Evolutionary conservation across 1,284 basidiomycete species (phyloP), one percentile per base, ranked within the genome.

Genomic region (Cutaneotrichosporon sp.): DNA sequence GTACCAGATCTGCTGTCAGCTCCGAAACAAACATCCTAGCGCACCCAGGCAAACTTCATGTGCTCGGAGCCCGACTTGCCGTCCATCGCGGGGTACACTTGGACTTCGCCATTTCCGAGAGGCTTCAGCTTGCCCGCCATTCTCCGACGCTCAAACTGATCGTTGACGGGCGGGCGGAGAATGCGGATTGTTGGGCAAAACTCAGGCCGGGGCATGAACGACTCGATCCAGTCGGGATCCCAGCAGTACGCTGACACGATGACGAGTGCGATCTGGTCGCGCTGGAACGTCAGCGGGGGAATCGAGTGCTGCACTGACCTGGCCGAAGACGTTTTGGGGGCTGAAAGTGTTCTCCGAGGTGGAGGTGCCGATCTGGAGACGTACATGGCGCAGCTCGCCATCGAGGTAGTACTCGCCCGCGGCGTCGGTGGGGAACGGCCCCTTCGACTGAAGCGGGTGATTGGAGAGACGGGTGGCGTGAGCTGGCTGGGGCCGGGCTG

Each of bases 41-140:
- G 54, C 38, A 76, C 75, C 74, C 74, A 79, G 33, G 72, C 68
- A 56, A 71, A 79, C 62, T 79, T 79, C 77, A 77, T 77, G 56
- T 79, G 77, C 42, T 59, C 62, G 7, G 67, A 59, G 3, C 72
- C 75, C 43, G 53, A 68, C 5, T 68, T 65, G 1, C 64, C 68
- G 0, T 59, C 58, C 77, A 79, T 79, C 45, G 54, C 45, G 0
- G 77, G 75, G 61, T 72, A 77, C 16, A 62, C 63, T 42, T 68
- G 65, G 1, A 76, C 70, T 56, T 75, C 75, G 0, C 71, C 71
- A 25, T 69, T 67, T 0, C 51, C 62, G 38, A 69, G 67, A 3
- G 68, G 60, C 27, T 70, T 68, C 0, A 78, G 59, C 55, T 73
- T 76, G 20, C 77, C 77, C 36, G 70, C 27, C 52, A 54, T 59